Conservation (phyloP, 805 yeast genomes). For the Metschnikowia gelsemii region DNA sequence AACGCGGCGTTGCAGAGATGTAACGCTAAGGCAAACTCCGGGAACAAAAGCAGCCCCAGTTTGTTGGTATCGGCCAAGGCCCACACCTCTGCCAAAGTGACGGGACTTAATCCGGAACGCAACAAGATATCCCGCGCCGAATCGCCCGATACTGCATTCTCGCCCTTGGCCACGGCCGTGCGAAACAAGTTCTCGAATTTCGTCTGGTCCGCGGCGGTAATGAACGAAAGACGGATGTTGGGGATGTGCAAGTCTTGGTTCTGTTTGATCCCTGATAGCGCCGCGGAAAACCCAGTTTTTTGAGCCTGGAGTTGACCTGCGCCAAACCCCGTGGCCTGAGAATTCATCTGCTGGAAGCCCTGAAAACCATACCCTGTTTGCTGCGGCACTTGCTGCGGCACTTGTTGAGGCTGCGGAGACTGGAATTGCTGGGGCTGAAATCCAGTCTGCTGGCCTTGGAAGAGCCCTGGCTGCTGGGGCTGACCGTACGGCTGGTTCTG, state of each 20-base stretch:
- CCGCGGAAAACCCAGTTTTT: conserved; percentile 46
- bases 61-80: conserved; percentile 83
- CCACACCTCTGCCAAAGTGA: conserved; percentile 84
- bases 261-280: conserved; percentile 45
- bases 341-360: conserved; percentile 1
- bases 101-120: conserved; percentile 75
- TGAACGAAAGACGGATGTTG: conserved; percentile 74
- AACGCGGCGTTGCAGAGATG: conserved; percentile 78
- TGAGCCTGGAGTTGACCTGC: conserved; percentile 41
- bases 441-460: conserved; percentile 22
- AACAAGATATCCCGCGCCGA: conserved; percentile 76
- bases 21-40: conserved; percentile 91
- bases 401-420: conserved; percentile 25
- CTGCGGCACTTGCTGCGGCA: conserved; percentile 15
- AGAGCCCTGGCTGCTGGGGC: conserved; percentile 21
- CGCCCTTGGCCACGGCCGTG: conserved; percentile 71
- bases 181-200: conserved; percentile 84
- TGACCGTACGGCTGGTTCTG: conserved; percentile 24
- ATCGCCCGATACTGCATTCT: conserved; percentile 64
- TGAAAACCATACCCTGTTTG: conserved; percentile 13
- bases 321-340: conserved; percentile 8
- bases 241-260: conserved; percentile 67
- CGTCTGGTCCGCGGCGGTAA: conserved; percentile 80
- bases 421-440: conserved; percentile 23
- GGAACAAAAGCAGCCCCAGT: conserved; percentile 83